Conservation (phyloP, 768 basidiomycete genomes). For the Calocybe indica region DNA sequence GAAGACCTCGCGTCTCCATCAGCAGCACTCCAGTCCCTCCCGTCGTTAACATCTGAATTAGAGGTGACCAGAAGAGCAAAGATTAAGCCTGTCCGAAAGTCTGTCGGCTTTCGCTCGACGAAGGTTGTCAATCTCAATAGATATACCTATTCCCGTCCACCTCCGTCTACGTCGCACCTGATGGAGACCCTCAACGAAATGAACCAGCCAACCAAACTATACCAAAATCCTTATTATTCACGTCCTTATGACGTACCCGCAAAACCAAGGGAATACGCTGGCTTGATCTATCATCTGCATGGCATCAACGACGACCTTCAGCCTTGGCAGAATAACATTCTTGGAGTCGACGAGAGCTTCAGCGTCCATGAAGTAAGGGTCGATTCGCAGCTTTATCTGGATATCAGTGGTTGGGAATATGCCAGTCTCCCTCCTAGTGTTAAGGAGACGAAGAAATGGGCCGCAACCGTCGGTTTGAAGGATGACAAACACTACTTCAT, state of each 20-base stretch:
- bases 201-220: conserved; percentile 53
- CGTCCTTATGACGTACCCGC: conserved; percentile 62
- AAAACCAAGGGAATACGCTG: conserved; percentile 71
- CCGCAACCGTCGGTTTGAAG: conserved; percentile 22
- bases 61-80: not conserved
- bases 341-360: too few relatives aligned
- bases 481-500: conserved; percentile 1
- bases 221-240: conserved; percentile 80
- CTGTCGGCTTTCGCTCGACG: conserved; percentile 18
- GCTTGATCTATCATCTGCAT: conserved; percentile 65
- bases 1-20: conserved; percentile 3
- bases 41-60: too few relatives aligned
- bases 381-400: conserved; percentile 6
- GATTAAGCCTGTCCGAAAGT: conserved; percentile 17
- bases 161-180: conserved; percentile 48
- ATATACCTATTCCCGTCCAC: conserved; percentile 41
- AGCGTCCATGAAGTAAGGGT: too few relatives aligned
- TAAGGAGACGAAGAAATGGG: conserved; percentile 49
- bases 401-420: conserved; percentile 76
- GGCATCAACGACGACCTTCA: conserved; percentile 29
- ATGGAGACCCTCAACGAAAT: conserved; percentile 35
- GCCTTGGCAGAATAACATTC: conserved; percentile 41
- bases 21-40: not conserved
- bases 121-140: conserved; percentile 25
- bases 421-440: conserved; percentile 61